phyloP scores from a whole-genome alignment of 1,284 basidiomycete species.

The Trichosporon faecale region DNA sequence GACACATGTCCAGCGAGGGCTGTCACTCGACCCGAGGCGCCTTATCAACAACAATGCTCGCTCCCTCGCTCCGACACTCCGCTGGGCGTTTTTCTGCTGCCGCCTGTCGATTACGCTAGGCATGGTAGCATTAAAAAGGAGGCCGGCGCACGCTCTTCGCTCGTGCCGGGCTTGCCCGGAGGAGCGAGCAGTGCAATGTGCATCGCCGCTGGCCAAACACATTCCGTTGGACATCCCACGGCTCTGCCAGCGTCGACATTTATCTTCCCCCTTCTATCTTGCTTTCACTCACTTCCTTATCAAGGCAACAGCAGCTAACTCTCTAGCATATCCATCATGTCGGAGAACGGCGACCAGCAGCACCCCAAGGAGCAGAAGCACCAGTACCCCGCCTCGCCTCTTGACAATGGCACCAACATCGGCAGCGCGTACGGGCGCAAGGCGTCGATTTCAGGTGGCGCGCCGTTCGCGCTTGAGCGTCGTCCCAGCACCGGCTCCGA shows the following conservation, averaged over 20 bases:
- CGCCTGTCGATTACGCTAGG: not conserved
- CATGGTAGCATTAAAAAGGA: not conserved
- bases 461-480: constrained; percentile 18
- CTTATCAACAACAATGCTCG: not conserved
- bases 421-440: constrained; percentile 39
- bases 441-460: constrained; percentile 25
- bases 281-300: not conserved
- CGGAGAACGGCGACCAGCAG: constrained; percentile 14
- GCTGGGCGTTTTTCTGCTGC: not conserved
- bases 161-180: not conserved
- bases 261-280: not conserved
- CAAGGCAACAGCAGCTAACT: not conserved
- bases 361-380: not conserved
- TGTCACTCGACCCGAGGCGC: not conserved
- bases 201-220: not conserved
- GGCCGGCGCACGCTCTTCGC: not conserved
- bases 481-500: not conserved
- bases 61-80: not conserved
- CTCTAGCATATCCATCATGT: constrained; percentile 6
- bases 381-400: constrained; percentile 1
- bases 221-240: not conserved
- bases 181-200: not conserved
- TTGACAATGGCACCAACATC: constrained; percentile 48
- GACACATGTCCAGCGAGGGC: not conserved
- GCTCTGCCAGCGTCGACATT: not conserved